Evolutionary conservation across 371 early-diverging fungal species (phyloP), one percentile per base, ranked within the genome.

Genomic region (Mucor mucedo): DNA sequence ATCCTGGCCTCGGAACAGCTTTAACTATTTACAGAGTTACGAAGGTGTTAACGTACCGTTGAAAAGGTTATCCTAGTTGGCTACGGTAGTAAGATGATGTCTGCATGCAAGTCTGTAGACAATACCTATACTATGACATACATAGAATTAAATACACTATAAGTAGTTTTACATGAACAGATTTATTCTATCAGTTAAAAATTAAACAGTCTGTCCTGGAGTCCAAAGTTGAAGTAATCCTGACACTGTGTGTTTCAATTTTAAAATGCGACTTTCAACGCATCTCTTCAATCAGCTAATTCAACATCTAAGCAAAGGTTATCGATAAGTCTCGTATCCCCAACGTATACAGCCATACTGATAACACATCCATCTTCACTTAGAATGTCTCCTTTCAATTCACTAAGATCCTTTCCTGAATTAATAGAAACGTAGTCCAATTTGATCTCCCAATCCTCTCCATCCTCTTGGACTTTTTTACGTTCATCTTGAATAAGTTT

Each of bases 301-400:
- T 58, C 41, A n/a, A 62, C 42, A 40, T 68, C 72, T 38, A 65
- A 55, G 39, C 65, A 60, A 7, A 68, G n/a, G 33, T 98, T 98
- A 73, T 98, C 98, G 56, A 98, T 97, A 38, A 98, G 77, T 33
- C 98, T 80, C 7, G 98, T 95, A n/a, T 77, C 85, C 40, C 96
- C 96, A 42, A 97, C 87, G 62, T 82, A 86, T 29, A 97, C 86
- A 8, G 98, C 98, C 38, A 95, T 93, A 14, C 93, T 93, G 33
- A 97, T 79, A 49, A 98, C 90, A 32, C 91, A 70, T 13, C 79
- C 97, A 69, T 93, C 92, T 16, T 74, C 78, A 9, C 47, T 39
- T 6, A 55, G 32, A 32, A 75, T 70, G 2, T 69, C 62, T n/a
- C 68, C 78, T 11, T 27, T 56, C 0, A 75, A 42, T 35, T 71